These are phyloP conservation scores for Mycosphaerella sp. DNA, from an alignment of 2,329 filamentous ascomycete genomes.

Conservation along the genomic window DNA sequence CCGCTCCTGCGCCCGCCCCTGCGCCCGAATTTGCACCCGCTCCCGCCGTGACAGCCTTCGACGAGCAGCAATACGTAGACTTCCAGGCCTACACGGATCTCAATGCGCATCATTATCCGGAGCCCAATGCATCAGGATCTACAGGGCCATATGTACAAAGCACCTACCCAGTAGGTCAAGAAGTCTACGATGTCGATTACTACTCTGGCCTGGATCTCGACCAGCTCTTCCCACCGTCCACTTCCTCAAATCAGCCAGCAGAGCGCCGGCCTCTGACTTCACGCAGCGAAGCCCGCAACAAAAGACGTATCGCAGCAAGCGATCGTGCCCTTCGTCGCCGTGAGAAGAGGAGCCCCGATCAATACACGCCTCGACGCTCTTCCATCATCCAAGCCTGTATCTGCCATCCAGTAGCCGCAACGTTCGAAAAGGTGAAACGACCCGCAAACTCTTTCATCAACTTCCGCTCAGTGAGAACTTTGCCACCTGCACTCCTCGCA, in stretches of 20 bases:
- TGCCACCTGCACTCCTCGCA: not conserved
- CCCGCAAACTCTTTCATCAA: constrained; percentile 5
- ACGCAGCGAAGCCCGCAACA: too few species aligned
- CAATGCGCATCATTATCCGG: not conserved
- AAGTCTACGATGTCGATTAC: not conserved
- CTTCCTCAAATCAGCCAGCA: too few species aligned
- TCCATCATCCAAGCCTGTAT: not conserved
- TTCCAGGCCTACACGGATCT: not conserved
- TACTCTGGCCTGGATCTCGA: too few species aligned
- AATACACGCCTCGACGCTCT: not conserved
- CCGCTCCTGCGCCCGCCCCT: not conserved
- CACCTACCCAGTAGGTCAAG: not conserved
- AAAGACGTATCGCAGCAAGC: too few species aligned
- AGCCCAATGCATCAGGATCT: not conserved
- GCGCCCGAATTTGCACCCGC: not conserved
- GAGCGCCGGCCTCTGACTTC: too few species aligned
- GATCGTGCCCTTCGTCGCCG: too few species aligned
- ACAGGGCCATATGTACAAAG: not conserved
- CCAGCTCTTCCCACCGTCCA: too few species aligned
- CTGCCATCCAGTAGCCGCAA: not conserved
- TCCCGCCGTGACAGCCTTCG: too few species aligned
- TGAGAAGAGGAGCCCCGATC: too few species aligned
- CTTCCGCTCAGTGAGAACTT: not conserved
- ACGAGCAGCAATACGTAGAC: too few species aligned
- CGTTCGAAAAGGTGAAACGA: not conserved